phyloP scores from a whole-genome alignment of 2,329 filamentous ascomycete species.

The Botryotinia globosa region DNA sequence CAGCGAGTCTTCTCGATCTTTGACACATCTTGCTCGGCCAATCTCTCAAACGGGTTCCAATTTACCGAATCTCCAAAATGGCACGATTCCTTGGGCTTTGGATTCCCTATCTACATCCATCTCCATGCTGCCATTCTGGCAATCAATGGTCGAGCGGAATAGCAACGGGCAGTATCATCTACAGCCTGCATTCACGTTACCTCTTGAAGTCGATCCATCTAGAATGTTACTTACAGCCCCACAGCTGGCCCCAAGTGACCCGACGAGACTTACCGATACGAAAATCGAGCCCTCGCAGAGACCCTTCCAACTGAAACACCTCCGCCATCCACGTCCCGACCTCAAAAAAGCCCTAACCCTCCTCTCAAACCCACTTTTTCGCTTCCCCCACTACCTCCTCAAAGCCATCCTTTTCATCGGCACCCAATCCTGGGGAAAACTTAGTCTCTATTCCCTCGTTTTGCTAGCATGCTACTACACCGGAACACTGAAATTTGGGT shows the following conservation, averaged over 20 bases:
- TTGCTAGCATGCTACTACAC: background rate
- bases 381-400: background rate
- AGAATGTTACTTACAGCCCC: too few species aligned
- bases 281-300: accelerated
- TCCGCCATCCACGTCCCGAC: background rate
- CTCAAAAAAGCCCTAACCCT: background rate
- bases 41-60: accelerated
- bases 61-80: background rate
- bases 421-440: background rate
- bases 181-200: too few species aligned
- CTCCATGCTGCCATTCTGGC: accelerated
- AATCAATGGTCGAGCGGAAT: background rate
- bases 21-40: background rate
- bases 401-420: background rate
- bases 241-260: background rate
- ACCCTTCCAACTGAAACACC: accelerated
- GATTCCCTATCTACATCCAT: too few species aligned
- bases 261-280: background rate
- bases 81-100: background rate
- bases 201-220: too few species aligned
- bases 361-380: background rate
- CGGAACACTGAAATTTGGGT: background rate
- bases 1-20: background rate
- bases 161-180: too few species aligned
- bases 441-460: background rate